Evolutionary conservation across 345 rosid species (phyloP), one percentile per base, ranked within the genome.

Genomic region (Camelina laxa): DNA sequence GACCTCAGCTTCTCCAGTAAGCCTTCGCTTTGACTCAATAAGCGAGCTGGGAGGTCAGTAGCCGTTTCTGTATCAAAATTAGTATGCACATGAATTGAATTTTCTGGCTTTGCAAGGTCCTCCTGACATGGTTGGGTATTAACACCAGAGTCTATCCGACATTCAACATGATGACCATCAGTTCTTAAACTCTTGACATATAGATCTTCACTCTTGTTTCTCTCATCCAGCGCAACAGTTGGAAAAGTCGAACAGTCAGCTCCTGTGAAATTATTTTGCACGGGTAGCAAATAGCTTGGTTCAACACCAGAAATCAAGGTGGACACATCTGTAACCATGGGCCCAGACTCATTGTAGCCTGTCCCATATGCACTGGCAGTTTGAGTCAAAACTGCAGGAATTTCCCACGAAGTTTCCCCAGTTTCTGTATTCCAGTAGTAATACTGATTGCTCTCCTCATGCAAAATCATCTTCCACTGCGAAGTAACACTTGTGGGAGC

Each of bases 381-480:
- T 70, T 83, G 88, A 64, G 76, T 80, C 65, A 87, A 83, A 74
- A 70, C 81, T 24, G 64, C 82, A 57, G 98, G 99, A 67, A 86
- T 75, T 70, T 92, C 97, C 99, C 98, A 96, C 14, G 97, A 96
- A 38, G 99, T 96, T 85, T 96, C 95, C 60, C 99, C 98, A 42
- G 98, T 95, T 83, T 81, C 94, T 72, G 79, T 80, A 74, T 95
- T 95, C 98, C 99, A 92, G 85, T 95, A 95, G 81, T 92, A 92
- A 80, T 86, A 91, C 71, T 83, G 96, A 72, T 77, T 86, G 70
- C 88, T 89, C 85, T 91, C 99, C 73, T 87, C 99, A 69, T 96
- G 95, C 86, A 91, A 76, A 65, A 92, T 89, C 70, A 92, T 84
- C 85, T 84, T 91, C 99, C 98, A 96, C 65, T 82, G 86, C 14